A percentile compares a stretch with the other conserved stretches of the same genome.
Evolutionary conservation across 345 rosid species (phyloP).

Genomic region (Pistacia integerrima): DNA sequence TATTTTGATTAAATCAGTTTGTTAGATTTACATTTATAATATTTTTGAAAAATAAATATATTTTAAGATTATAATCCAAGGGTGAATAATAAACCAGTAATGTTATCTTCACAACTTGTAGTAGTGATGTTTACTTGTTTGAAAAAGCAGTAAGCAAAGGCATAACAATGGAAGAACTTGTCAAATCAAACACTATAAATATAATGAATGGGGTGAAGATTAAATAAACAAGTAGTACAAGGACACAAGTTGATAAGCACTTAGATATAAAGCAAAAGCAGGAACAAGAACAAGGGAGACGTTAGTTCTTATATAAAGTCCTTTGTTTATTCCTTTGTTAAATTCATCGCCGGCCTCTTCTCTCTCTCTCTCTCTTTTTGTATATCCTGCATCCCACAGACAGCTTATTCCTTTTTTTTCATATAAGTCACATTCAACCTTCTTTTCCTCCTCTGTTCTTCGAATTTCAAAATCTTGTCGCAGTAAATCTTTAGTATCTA

Average conservation of each 20-base stretch:
- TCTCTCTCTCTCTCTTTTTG: neutral
- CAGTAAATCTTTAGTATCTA: neutral
- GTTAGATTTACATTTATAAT: too few species aligned
- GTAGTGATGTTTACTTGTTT: too few species aligned
- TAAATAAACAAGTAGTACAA: neutral
- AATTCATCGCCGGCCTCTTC: constrained; percentile 5
- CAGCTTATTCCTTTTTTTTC: neutral
- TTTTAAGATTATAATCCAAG: too few species aligned
- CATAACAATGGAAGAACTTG: too few species aligned
- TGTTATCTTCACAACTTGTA: too few species aligned
- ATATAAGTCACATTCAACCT: neutral
- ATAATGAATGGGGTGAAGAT: too few species aligned
- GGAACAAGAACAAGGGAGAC: neutral
- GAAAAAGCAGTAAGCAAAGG: too few species aligned
- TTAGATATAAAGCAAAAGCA: neutral
- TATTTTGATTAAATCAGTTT: too few species aligned
- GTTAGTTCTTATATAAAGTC: neutral
- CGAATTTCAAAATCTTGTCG: constrained; percentile 1
- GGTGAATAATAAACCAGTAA: too few species aligned
- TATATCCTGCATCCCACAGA: neutral
- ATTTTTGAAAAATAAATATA: too few species aligned
- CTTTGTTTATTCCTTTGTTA: neutral
- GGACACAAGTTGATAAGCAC: neutral
- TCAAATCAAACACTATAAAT: neutral
- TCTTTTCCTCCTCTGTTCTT: neutral